Evolutionary conservation across 116 monocot genomes (phyloP).

Genomic region (Iris pallida): DNA sequence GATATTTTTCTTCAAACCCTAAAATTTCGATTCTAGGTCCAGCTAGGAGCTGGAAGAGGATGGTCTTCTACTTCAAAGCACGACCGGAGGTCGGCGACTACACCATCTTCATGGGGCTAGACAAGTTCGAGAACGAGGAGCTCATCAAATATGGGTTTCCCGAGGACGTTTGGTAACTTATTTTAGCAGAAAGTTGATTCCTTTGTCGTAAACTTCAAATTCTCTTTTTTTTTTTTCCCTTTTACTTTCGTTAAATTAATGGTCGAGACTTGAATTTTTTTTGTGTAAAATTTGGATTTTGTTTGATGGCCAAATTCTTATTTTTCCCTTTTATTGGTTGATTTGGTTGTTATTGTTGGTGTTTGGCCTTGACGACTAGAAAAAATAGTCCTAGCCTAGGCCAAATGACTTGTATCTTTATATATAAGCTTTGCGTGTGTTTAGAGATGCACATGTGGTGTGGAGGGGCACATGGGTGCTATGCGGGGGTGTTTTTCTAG

Average conservation of each 20-base stretch:
- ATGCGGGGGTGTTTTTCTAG: too few species aligned
- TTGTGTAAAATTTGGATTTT: neutral
- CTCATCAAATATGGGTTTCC: constrained; percentile 89
- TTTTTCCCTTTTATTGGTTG: neutral
- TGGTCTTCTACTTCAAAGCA: constrained; percentile 97
- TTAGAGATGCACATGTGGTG: too few species aligned
- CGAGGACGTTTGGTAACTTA: constrained; percentile 69
- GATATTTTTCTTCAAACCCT: too few species aligned
- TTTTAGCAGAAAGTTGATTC: neutral
- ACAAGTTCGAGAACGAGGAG: constrained; percentile 94
- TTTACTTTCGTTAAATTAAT: neutral
- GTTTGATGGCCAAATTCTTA: neutral
- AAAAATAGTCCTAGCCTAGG: too few species aligned
- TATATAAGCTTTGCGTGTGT: too few species aligned
- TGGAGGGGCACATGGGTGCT: too few species aligned
- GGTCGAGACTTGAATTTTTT: neutral
- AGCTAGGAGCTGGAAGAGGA: constrained; percentile 21
- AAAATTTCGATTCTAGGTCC: neutral
- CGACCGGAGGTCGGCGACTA: constrained; percentile 83
- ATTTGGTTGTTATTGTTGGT: neutral
- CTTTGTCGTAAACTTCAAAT: neutral
- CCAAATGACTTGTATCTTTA: too few species aligned
- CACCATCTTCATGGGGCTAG: constrained; percentile 90
- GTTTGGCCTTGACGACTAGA: too few species aligned
- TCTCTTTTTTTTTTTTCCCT: neutral